Evolutionary conservation across 768 basidiomycete species (phyloP).

Genomic region (Astraeus odoratus): DNA sequence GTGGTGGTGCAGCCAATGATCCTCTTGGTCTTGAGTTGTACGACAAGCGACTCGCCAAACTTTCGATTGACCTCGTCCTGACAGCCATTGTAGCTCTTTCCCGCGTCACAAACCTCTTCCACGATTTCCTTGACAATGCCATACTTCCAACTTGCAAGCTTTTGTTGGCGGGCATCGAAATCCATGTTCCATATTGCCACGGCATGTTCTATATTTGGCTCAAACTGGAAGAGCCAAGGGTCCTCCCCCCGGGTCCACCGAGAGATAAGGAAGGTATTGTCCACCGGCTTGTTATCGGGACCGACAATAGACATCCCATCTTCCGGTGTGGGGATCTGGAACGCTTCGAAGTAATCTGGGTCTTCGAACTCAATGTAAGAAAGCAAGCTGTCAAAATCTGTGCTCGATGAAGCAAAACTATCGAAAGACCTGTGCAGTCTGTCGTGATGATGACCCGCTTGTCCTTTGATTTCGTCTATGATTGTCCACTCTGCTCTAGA

Average conservation of each 20-base stretch:
- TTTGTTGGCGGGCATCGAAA: constrained; percentile 17
- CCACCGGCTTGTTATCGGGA: constrained; percentile 29
- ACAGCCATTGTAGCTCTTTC: constrained; percentile 34
- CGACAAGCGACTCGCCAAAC: constrained; percentile 28
- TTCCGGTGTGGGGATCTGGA: constrained; percentile 32
- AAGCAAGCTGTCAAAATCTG: constrained; percentile 29
- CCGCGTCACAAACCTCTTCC: constrained; percentile 25
- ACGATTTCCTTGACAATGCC: constrained; percentile 31
- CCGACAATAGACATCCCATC: constrained; percentile 45
- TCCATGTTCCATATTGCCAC: constrained; percentile 34
- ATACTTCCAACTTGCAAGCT: constrained; percentile 28
- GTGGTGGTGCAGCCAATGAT: constrained; percentile 68
- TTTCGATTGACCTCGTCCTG: constrained; percentile 31
- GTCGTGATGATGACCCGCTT: constrained; percentile 2
- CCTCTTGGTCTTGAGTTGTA: constrained; percentile 37
- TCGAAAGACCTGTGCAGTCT: constrained; percentile 26
- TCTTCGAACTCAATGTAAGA: constrained; percentile 48
- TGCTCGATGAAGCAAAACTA: constrained; percentile 16
- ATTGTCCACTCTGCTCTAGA: constrained; percentile 32
- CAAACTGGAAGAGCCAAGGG: constrained; percentile 35
- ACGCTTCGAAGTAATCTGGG: constrained; percentile 37
- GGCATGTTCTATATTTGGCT: constrained; percentile 17
- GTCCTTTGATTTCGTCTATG: constrained; percentile 34
- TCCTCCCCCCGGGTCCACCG: constrained; percentile 41
- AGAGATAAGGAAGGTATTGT: constrained; percentile 35